Evolutionary conservation across 2,329 filamentous ascomycete genomes (phyloP), one percentile per base, ranked within the genome.

Genomic region (Botrytis cinerea): DNA sequence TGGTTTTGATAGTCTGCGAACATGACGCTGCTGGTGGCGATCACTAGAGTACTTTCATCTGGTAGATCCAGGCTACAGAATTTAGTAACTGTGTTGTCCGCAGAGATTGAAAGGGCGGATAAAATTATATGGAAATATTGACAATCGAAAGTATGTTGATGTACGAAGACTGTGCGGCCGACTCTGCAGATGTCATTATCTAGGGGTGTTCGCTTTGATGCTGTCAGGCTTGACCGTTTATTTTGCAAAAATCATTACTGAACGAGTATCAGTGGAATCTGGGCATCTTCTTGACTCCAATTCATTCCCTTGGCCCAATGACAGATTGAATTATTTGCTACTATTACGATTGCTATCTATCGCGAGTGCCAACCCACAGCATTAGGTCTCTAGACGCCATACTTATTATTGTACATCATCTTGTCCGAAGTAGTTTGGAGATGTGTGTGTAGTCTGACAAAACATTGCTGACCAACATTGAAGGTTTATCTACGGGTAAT

Each of bases 1-100:
- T 54, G 70, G 20, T 67, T 67, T 45, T 67, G 70, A 32, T 67
- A 67, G 70, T 48, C 70, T 67, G 45, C 46, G 61, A 72, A 72
- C 70, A 72, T 72, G 61, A 38, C 70, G 61, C 40, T 67, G 45
- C 46, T 40, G n/a, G 9, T 22, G 40, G 32, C 32, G 60, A 54
- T 40, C 40, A 43, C 40, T 46, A 45, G 25, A 45, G 66, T 45
- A 22, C 38, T 28, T 67, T 72, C 69, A 71, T 66, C 45, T 32
- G 35, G 5, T 12, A 25, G 54, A 69, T 32, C 2, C 35, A 57
- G 40, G 51, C 18, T 43, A 45, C n/a, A 46, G 63, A 32, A 14
- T 8, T 38, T 25, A 48, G n/a, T 20, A 57, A n/a, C 22, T 57
- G 40, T 22, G 57, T 25, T 43, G 35, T 25, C 2, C 25, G 4